Percentiles rank a stretch among this genome's conserved stretches.
Evolutionary conservation across 176 grass and related monocot species (phyloP).

Genomic region (Echinochloa phyllopogon): DNA sequence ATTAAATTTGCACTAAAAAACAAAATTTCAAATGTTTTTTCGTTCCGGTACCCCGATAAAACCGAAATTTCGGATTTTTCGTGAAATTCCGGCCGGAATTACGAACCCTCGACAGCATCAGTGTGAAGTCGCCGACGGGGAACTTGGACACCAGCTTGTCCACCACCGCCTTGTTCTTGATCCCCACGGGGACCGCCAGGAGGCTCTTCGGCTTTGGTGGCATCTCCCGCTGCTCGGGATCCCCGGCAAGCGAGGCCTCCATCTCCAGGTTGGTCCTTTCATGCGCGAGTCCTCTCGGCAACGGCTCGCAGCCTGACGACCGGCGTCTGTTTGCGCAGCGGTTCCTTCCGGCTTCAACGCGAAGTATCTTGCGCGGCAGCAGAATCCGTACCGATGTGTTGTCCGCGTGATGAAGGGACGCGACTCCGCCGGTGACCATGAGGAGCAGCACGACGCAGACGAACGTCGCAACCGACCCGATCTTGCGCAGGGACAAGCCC

Average conservation of each 20-base stretch:
- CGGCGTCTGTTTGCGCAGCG: not conserved
- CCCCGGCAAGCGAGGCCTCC: not conserved
- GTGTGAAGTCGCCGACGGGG: not conserved
- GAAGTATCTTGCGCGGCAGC: no score
- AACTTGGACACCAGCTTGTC: slow-evolving; percentile 13
- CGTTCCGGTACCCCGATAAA: no score
- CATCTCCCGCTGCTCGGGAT: not conserved
- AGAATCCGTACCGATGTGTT: no score
- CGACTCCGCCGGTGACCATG: not conserved
- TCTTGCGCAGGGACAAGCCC: not conserved
- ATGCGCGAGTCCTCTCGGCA: not conserved
- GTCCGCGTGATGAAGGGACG: not conserved
- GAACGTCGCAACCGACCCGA: not conserved
- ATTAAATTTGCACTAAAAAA: no score
- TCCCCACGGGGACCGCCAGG: not conserved
- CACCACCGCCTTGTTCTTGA: slow-evolving; percentile 15
- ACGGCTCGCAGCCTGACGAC: not conserved
- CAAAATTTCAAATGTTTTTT: no score
- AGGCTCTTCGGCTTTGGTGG: not conserved
- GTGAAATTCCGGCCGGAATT: no score
- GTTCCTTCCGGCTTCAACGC: not conserved
- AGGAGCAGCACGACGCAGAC: not conserved
- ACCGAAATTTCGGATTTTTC: no score
- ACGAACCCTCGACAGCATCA: slow-evolving; percentile 35
- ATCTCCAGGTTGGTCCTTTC: slow-evolving; percentile 19